These are phyloP conservation scores for Apiotrichum siamense DNA, from an alignment of 1,284 basidiomycete species.

Conservation along the genomic window DNA sequence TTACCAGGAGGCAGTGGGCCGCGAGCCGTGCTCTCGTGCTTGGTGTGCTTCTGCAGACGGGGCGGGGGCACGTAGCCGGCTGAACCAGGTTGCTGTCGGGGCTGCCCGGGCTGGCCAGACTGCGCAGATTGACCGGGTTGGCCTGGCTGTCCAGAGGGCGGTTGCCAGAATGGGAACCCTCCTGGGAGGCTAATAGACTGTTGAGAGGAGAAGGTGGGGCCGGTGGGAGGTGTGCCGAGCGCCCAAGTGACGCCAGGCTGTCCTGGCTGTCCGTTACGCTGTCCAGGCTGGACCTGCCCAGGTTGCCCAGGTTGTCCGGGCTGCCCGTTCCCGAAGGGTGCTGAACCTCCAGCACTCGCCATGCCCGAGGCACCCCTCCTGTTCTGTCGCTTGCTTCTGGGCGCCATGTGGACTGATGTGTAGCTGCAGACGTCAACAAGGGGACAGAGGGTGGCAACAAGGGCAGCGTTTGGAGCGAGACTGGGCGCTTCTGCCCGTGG, in stretches of 20 bases:
- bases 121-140: neutral
- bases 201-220: neutral
- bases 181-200: slow-evolving; percentile 4
- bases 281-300: neutral
- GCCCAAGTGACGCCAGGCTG: neutral
- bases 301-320: neutral
- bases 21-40: neutral
- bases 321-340: neutral
- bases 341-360: too few species aligned
- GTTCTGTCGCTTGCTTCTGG: neutral
- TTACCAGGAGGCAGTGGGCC: neutral
- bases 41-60: neutral
- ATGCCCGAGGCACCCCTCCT: neutral
- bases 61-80: neutral
- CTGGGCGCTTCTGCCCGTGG: too few species aligned
- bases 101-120: neutral
- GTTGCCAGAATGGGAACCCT: slow-evolving; percentile 10
- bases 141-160: neutral
- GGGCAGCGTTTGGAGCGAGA: too few species aligned
- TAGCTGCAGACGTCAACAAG: neutral
- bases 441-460: too few species aligned
- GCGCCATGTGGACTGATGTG: neutral
- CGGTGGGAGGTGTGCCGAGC: neutral
- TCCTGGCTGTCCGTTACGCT: neutral
- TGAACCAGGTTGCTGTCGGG: neutral